Evolutionary conservation across 2,329 filamentous ascomycete genomes (phyloP), one percentile per base, ranked within the genome.

Genomic region (Fusarium sp.): DNA sequence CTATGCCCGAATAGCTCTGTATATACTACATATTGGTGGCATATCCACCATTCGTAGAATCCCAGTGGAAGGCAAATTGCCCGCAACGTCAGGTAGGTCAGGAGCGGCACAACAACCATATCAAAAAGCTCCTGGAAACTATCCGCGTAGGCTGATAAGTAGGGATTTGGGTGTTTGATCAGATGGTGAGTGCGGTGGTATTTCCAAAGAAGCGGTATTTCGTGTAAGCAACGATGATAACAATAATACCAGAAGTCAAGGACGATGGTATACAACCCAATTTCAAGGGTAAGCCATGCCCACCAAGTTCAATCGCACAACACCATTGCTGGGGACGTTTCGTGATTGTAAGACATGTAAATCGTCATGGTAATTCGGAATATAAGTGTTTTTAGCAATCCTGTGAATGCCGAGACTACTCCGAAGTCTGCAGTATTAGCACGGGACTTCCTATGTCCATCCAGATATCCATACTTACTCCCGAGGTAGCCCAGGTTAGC

Each of bases 11-110:
- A 24, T 2, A 65, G 7, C 22, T 65, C 62, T 4, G 62, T 65
- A 4, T 62, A 65, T 40, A 54, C 53, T 24, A 65, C 42, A 7
- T 65, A 65, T 19, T 65, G 62, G 22, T 65, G 62, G 40, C 62
- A 65, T 17, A 65, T 57, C 57, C 62, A 65, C 62, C 62, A 65
- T 6, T 65, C 62, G 14, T 65, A 65, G 52, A 57, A 65, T 39
- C 62, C 62, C 31, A 65, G 24, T 0, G 51, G 62, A 3, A 65
- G 33, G 2, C 57, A 44, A 7, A 62, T 17, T 2, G 53, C 24
- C 34, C 28, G 53, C 0, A 65, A 42, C 1, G 57, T 52, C n/a
- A 47, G 24, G 7, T 47, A 65, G 0, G 62, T 53, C 1, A 52
- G 22, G 14, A 65, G 55, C 1, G 62, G 62, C 11, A 65, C 44